phyloP scores from a whole-genome alignment of 345 rosid genomes.

The Conringia planisiliqua region DNA sequence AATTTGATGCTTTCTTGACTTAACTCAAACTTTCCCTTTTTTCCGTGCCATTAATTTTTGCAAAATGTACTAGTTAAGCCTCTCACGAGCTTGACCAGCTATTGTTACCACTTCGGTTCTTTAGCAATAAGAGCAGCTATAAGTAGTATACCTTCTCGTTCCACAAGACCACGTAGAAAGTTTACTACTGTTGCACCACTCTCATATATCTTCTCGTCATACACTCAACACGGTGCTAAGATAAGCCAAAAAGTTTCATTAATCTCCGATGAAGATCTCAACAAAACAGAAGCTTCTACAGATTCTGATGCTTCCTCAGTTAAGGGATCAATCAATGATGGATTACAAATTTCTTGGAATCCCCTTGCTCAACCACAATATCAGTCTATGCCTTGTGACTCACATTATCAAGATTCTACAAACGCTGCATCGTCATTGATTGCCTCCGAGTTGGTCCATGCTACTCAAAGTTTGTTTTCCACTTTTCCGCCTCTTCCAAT shows the following conservation, averaged over 20 bases:
- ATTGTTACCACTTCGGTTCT: background rate
- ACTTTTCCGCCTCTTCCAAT: background rate
- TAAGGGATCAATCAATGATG: conserved; percentile 21
- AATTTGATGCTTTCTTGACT: background rate
- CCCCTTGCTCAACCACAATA: background rate
- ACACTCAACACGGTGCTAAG: background rate
- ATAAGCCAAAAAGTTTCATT: background rate
- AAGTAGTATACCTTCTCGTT: conserved; percentile 8
- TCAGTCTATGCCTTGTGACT: background rate
- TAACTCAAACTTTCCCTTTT: background rate
- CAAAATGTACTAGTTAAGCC: conserved; percentile 23
- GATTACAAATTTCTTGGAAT: background rate
- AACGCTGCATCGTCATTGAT: background rate
- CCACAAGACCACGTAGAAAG: conserved; percentile 22
- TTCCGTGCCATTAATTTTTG: background rate
- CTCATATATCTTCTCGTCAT: conserved; percentile 21
- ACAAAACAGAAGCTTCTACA: conserved; percentile 3
- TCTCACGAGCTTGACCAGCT: background rate
- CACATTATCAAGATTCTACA: background rate
- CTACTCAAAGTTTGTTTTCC: conserved; percentile 1
- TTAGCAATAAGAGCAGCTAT: background rate
- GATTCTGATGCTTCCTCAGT: conserved; percentile 13
- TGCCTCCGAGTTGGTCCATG: background rate
- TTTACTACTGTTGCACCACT: background rate
- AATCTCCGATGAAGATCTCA: background rate